phyloP scores from a whole-genome alignment of 495 filamentous ascomycete genomes.

The Aspergillus funiculosus region DNA sequence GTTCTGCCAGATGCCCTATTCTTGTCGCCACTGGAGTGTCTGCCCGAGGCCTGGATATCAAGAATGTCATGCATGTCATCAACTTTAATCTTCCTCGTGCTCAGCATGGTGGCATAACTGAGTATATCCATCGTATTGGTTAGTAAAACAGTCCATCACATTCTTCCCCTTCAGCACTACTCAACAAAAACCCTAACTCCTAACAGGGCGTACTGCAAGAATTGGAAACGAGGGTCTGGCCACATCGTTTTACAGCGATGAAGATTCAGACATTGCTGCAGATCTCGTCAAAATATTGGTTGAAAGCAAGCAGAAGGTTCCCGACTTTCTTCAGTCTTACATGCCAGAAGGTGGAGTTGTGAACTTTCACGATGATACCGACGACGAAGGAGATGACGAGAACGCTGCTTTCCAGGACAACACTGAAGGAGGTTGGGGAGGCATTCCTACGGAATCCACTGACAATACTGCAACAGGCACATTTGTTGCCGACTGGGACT shows the following conservation, averaged over 20 bases:
- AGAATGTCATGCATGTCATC: constrained; percentile 81
- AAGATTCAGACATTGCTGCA: constrained; percentile 61
- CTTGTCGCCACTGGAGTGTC: constrained; percentile 79
- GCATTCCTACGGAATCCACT: constrained; percentile 5
- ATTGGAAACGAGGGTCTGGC: constrained; percentile 85
- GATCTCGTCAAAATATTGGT: constrained; percentile 71
- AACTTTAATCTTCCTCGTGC: constrained; percentile 78
- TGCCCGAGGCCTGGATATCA: constrained; percentile 86
- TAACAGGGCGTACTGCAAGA: constrained; percentile 77
- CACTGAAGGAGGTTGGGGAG: constrained; percentile 17
- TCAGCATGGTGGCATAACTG: constrained; percentile 77
- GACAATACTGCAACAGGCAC: not conserved
- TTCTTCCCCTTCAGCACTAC: not conserved
- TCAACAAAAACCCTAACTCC: not conserved
- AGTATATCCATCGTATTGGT: constrained; percentile 94
- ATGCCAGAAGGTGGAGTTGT: constrained; percentile 48
- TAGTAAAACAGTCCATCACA: constrained; percentile 31
- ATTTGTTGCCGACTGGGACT: no score
- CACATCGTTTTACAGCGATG: constrained; percentile 79
- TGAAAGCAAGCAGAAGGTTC: constrained; percentile 69
- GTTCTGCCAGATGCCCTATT: constrained; percentile 64
- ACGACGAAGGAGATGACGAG: constrained; percentile 45
- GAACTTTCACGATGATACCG: constrained; percentile 58
- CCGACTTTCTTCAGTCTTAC: constrained; percentile 69
- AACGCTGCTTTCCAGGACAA: constrained; percentile 17